phyloP scores from a whole-genome alignment of 257 asterid genomes.

The Solanum appendiculatum region DNA sequence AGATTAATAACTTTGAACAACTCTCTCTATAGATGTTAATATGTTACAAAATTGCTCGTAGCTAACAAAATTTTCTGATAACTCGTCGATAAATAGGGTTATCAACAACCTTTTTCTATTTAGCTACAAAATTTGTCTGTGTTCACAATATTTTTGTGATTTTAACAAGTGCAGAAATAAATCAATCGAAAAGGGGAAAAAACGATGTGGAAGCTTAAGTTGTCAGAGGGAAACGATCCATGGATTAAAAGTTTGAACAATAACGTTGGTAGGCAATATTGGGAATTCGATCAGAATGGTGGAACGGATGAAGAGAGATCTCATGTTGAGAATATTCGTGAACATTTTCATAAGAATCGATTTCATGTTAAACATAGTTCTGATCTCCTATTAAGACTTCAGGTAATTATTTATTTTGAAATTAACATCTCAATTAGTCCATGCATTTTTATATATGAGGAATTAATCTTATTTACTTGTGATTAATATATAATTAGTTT shows the following conservation, averaged over 20 bases:
- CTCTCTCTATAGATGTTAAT: too few relatives aligned
- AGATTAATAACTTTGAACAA: too few relatives aligned
- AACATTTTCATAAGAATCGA: constrained; percentile 26
- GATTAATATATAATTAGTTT: constrained; percentile 21
- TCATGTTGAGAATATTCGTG: constrained; percentile 34
- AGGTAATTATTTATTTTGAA: constrained; percentile 18
- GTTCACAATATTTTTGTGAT: not conserved
- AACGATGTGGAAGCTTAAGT: constrained; percentile 25
- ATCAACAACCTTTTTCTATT: not conserved
- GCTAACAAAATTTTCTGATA: too few relatives aligned
- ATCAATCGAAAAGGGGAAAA: not conserved
- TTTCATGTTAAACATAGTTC: constrained; percentile 39
- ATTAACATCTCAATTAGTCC: not conserved
- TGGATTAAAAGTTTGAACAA: constrained; percentile 15
- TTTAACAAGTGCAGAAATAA: not conserved
- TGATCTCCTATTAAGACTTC: constrained; percentile 65
- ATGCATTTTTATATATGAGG: not conserved
- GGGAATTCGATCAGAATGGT: constrained; percentile 45
- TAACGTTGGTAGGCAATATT: constrained; percentile 29
- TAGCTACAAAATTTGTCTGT: not conserved
- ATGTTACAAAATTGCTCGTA: too few relatives aligned
- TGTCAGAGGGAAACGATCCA: constrained; percentile 9
- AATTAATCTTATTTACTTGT: not conserved
- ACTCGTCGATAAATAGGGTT: not conserved
- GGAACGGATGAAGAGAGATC: constrained; percentile 31